Evolutionary conservation across 805 yeast species (phyloP).

Genomic region (Metschnikowia sp.): DNA sequence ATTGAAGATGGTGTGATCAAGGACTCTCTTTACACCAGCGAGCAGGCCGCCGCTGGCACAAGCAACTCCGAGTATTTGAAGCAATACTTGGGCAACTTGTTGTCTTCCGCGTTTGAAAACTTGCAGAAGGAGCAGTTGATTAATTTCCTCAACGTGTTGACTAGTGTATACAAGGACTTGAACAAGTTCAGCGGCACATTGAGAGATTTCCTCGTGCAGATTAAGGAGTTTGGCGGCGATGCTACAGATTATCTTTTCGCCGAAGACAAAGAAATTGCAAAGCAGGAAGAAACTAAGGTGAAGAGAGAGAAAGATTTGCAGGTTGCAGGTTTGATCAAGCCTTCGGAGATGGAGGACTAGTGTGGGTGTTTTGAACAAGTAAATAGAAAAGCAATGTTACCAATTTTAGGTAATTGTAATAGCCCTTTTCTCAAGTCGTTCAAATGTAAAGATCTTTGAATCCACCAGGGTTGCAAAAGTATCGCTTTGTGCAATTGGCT

Average conservation of each 20-base stretch:
- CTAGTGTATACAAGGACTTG: conserved; percentile 69
- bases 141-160: conserved; percentile 75
- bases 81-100: conserved; percentile 76
- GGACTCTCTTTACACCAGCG: conserved; percentile 76
- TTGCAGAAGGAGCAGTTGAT: conserved; percentile 78
- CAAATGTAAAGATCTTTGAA: too few relatives aligned
- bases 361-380: neutral
- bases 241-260: conserved; percentile 92
- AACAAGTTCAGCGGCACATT: conserved; percentile 75
- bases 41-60: conserved; percentile 82
- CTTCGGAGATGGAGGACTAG: conserved; percentile 84
- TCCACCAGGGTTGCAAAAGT: too few relatives aligned
- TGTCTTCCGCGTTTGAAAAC: conserved; percentile 89
- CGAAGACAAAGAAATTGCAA: conserved; percentile 83
- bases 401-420: too few relatives aligned
- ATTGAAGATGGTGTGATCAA: conserved; percentile 74
- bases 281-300: conserved; percentile 59
- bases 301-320: conserved; percentile 80
- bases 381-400: neutral
- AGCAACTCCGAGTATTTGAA: conserved; percentile 74
- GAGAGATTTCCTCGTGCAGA: conserved; percentile 94
- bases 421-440: too few relatives aligned
- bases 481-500: too few relatives aligned
- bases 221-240: conserved; percentile 93
- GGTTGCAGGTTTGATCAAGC: conserved; percentile 92